A percentile compares a stretch with the other conserved stretches of the same genome.
phyloP scores from a whole-genome alignment of 768 basidiomycete species.

The Suillus decipiens region DNA sequence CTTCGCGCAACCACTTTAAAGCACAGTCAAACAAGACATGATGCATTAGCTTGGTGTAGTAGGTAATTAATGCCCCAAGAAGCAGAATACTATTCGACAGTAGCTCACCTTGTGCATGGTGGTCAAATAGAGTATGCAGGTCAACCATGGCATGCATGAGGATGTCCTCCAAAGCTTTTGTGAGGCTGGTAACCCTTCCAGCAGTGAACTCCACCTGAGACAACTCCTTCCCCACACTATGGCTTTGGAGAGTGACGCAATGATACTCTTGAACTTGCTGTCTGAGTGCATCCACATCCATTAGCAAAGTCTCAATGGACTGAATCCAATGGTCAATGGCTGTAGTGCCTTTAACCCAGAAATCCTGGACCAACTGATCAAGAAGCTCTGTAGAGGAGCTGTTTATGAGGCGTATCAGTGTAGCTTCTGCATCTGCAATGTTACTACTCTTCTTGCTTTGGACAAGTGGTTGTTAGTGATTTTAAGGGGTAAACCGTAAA shows the following conservation, averaged over 20 bases:
- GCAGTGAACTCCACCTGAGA: not conserved
- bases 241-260: not conserved
- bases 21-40: too few species aligned
- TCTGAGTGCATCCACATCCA: not conserved
- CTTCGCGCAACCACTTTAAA: too few species aligned
- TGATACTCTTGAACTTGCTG: not conserved
- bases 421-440: not conserved
- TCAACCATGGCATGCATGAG: not conserved
- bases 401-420: not conserved
- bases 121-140: not conserved
- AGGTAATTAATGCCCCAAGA: too few species aligned
- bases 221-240: not conserved
- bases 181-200: not conserved
- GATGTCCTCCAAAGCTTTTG: not conserved
- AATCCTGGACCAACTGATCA: constrained; percentile 14
- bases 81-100: not conserved
- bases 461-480: too few species aligned
- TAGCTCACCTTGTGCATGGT: not conserved
- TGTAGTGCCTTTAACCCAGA: constrained; percentile 20
- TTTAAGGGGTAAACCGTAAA: too few species aligned
- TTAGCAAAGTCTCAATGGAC: not conserved
- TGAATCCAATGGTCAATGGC: constrained; percentile 14
- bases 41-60: too few species aligned
- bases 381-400: not conserved
- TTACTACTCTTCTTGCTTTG: not conserved